A percentile compares a stretch with the other conserved stretches of the same genome.
Evolutionary conservation across 2,329 filamentous ascomycete genomes (phyloP).

Genomic region (Botryotinia narcissicola): DNA sequence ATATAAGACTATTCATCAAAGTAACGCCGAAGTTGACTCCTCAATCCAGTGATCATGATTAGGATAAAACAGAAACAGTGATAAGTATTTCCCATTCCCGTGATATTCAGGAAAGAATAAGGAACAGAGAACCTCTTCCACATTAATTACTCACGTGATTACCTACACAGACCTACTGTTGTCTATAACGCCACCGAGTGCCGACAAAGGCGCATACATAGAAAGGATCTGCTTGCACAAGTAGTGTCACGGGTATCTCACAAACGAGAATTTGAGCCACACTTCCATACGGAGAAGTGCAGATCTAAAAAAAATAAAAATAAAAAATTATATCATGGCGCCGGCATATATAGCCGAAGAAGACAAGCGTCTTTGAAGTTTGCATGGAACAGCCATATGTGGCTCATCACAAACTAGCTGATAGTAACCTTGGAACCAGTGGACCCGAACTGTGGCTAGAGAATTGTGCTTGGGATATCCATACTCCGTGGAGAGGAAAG

Average conservation of each 20-base stretch:
- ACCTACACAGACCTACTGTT: background rate
- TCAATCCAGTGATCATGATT: slow-evolving; percentile 12
- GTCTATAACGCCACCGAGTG: background rate
- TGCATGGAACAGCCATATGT: background rate
- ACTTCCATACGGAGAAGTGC: background rate
- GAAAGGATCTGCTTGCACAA: background rate
- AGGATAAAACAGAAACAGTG: background rate
- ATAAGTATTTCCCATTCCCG: background rate
- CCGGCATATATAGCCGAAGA: background rate
- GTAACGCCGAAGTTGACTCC: background rate
- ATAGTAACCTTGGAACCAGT: background rate
- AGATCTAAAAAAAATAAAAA: background rate
- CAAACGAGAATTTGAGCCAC: background rate
- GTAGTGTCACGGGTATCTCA: background rate
- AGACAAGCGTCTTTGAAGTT: background rate
- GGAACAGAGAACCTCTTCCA: background rate
- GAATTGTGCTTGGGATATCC: background rate
- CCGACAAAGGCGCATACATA: background rate
- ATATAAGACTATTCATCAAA: background rate
- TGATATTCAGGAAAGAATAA: background rate
- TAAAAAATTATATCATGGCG: too few species aligned
- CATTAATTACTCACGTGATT: background rate
- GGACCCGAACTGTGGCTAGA: background rate
- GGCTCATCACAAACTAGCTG: background rate
- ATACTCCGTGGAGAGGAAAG: background rate